Base-by-base conservation (phyloP, 768 basidiomycete species). In the Auriscalpium orientale region DNA sequence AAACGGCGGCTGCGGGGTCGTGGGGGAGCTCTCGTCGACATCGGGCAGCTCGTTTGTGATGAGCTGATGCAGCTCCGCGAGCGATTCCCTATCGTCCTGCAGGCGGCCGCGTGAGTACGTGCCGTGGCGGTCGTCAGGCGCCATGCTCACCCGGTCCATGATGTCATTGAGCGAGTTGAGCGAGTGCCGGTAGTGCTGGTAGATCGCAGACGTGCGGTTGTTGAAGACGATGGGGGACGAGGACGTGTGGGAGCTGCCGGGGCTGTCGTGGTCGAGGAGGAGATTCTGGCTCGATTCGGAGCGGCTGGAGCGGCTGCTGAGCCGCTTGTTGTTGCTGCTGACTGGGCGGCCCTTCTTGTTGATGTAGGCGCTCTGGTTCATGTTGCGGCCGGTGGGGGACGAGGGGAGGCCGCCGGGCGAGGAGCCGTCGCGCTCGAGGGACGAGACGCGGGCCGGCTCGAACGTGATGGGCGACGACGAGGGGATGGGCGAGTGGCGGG, bases 101-200 rank as follows among this genome's bases (percentile, higher is more conserved):
- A 18, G 16, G 40, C 46, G 53, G 33, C 22, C 48, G 45, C 47
- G 46, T 40, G 59, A n/a, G 55, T 50, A 51, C 33, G 33, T 20
- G 18, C 59, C 38, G 21, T 48, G 46, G n/a, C 48, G 45, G 45
- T 49, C 9, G 34, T 15, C 51, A n/a, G 53, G 35, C 40, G 50
- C 28, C 28, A 22, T 36, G 75, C 84, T 54, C 67, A 91, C 89
- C 62, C 85, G 74, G 66, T 91, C 87, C 37, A 92, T 74, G 57
- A 92, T 90, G 64, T 89, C 87, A 56, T 79, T 74, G 55, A 92
- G 72, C n/a, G 90, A 91, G 58, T 85, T 85, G 60, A 92, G 70
- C 28, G 90, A 92, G 58, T 87, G 82, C 56, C 89, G 84, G 64
- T 89, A 91, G 58, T 91, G 87, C 60, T 79, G 73, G 69, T 91